Percentiles rank a stretch among this genome's conserved stretches.
phyloP scores from a whole-genome alignment of 805 yeast species.

The Teunomyces barrocoloradensis region DNA sequence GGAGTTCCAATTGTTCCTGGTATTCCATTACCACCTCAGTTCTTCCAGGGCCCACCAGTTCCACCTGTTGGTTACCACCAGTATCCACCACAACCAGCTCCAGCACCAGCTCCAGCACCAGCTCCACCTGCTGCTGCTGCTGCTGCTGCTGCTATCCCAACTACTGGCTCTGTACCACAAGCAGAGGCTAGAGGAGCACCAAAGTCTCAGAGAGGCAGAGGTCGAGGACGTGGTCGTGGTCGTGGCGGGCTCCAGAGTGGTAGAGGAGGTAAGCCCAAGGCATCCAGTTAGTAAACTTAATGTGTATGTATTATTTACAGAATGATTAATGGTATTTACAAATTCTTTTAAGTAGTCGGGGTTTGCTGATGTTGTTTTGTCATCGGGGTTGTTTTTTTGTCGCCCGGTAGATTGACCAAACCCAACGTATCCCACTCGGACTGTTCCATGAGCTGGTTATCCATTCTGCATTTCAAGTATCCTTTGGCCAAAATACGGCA shows the following conservation, averaged over 20 bases:
- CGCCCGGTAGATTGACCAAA: constrained; percentile 40
- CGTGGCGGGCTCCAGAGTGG: constrained; percentile 2
- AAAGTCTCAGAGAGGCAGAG: constrained; percentile 1
- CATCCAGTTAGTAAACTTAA: too few relatives aligned
- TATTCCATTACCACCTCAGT: constrained; percentile 38
- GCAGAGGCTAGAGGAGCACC: neutral
- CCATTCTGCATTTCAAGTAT: constrained; percentile 88
- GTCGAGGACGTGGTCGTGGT: constrained; percentile 7
- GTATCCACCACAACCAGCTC: constrained; percentile 6
- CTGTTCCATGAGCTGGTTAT: constrained; percentile 49
- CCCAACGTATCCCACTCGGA: constrained; percentile 46
- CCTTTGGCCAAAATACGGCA: constrained; percentile 81
- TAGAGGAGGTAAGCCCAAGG: constrained; percentile 1
- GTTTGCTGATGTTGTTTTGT: neutral
- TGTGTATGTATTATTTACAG: constrained; percentile 2
- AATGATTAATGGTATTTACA: neutral
- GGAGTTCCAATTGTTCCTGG: constrained; percentile 32
- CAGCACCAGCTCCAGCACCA: neutral
- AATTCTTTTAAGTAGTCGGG: neutral
- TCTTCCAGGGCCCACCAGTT: constrained; percentile 21
- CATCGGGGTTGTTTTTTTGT: constrained; percentile 8
- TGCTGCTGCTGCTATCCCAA: too few relatives aligned
- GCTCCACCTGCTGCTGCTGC: neutral
- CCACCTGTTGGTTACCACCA: constrained; percentile 3
- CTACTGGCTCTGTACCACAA: neutral